These are phyloP conservation scores for Fomitopsis betulina DNA, from an alignment of 1,284 basidiomycete species.

Conservation along the genomic window DNA sequence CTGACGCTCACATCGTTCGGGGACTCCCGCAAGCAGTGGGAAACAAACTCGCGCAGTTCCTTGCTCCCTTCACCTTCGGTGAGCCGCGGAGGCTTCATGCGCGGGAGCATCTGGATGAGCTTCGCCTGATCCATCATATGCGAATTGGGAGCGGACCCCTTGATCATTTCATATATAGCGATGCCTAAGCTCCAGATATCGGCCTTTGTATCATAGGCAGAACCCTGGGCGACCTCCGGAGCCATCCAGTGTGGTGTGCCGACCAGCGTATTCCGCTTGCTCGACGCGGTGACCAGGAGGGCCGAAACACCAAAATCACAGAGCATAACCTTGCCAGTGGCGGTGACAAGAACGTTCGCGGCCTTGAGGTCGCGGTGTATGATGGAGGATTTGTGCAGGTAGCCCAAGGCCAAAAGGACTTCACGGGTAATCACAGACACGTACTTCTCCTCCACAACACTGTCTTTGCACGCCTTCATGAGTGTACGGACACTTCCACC, in stretches of 20 bases:
- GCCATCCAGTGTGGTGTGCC: slow-evolving; percentile 99
- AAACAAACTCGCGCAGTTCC: slow-evolving; percentile 88
- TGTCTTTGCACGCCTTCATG: slow-evolving; percentile 80
- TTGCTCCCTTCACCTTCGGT: slow-evolving; percentile 76
- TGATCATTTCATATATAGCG: slow-evolving; percentile 92
- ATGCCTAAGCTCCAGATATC: slow-evolving; percentile 98
- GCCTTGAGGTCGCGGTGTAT: slow-evolving; percentile 98
- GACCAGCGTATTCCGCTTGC: slow-evolving; percentile 92
- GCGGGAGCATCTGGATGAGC: slow-evolving; percentile 89
- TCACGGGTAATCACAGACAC: slow-evolving; percentile 88
- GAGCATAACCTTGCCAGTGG: slow-evolving; percentile 85
- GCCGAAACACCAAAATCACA: slow-evolving; percentile 98
- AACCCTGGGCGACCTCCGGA: slow-evolving; percentile 89
- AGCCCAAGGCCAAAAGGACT: slow-evolving; percentile 80
- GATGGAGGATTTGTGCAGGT: slow-evolving; percentile 90
- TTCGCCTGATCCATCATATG: slow-evolving; percentile 81
- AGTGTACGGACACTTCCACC: slow-evolving; percentile 94
- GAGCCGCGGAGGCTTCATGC: slow-evolving; percentile 80
- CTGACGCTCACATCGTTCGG: slow-evolving; percentile 63
- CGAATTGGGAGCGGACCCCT: slow-evolving; percentile 88
- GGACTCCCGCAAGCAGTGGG: slow-evolving; percentile 80
- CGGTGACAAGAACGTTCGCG: slow-evolving; percentile 90
- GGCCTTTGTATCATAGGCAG: slow-evolving; percentile 90
- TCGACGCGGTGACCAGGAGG: slow-evolving; percentile 78
- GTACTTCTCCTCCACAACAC: slow-evolving; percentile 86